These are phyloP conservation scores for Monilinia fructicola DNA, from an alignment of 2,329 filamentous ascomycete species.

Conservation along the genomic window DNA sequence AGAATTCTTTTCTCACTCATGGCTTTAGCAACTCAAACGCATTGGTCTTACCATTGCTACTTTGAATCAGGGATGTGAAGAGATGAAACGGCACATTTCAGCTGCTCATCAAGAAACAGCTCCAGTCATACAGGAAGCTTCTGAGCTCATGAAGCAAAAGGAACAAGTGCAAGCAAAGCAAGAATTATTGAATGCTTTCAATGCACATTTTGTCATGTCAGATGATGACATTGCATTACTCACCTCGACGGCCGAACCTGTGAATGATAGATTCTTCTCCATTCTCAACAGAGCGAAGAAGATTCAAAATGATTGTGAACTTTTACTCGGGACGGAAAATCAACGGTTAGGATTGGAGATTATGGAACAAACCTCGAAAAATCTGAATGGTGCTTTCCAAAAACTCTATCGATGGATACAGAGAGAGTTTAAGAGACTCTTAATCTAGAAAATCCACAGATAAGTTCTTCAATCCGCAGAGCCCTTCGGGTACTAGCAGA, in stretches of 20 bases:
- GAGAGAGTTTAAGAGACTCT: slow-evolving; percentile 84
- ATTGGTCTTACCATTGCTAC: slow-evolving; percentile 77
- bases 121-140: slow-evolving; percentile 75
- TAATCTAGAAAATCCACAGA: slow-evolving; percentile 91
- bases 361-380: slow-evolving; percentile 85
- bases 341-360: slow-evolving; percentile 85
- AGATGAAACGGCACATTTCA: slow-evolving; percentile 75
- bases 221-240: slow-evolving; percentile 76
- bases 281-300: slow-evolving; percentile 77
- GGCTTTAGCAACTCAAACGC: slow-evolving; percentile 72
- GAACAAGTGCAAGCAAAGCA: slow-evolving; percentile 77
- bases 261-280: slow-evolving; percentile 82
- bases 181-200: slow-evolving; percentile 73
- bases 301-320: slow-evolving; percentile 84
- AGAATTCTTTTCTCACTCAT: slow-evolving; percentile 35
- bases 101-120: slow-evolving; percentile 73
- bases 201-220: slow-evolving; percentile 77
- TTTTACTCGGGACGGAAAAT: slow-evolving; percentile 85
- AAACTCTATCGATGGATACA: slow-evolving; percentile 96
- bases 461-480: slow-evolving; percentile 78
- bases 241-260: slow-evolving; percentile 75
- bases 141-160: slow-evolving; percentile 69
- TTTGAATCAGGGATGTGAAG: slow-evolving; percentile 75
- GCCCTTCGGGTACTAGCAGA: slow-evolving; percentile 87
- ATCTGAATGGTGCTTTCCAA: slow-evolving; percentile 86